Percentiles rank a stretch among this genome's conserved stretches.
Conservation (phyloP, 2,329 filamentous ascomycete genomes). For the Madurella mycetomatis region DNA sequence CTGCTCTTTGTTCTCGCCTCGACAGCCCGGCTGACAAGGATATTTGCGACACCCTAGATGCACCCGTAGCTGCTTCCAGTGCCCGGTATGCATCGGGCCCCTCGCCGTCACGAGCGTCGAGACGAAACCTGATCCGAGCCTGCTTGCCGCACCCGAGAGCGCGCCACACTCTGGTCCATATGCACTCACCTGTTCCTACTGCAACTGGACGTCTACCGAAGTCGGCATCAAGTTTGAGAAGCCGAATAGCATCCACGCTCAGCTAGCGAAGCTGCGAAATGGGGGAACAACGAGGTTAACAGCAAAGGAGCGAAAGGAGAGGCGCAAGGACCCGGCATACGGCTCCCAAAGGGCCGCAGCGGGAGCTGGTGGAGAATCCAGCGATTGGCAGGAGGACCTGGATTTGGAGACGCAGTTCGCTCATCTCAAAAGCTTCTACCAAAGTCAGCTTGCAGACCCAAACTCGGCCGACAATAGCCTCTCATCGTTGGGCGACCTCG, state of each 20-base stretch:
- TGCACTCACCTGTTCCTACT: constrained; percentile 82
- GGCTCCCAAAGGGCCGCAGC: constrained; percentile 24
- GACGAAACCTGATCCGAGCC: constrained; percentile 42
- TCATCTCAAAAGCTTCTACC: constrained; percentile 75
- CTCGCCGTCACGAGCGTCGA: constrained; percentile 71
- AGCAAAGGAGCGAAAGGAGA: constrained; percentile 47
- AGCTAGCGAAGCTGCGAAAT: constrained; percentile 68
- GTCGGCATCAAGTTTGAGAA: constrained; percentile 88
- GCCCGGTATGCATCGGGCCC: constrained; percentile 80
- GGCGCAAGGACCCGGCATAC: constrained; percentile 42
- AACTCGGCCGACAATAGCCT: constrained; percentile 48
- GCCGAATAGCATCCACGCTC: constrained; percentile 76
- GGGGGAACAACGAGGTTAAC: constrained; percentile 51
- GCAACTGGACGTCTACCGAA: constrained; percentile 87
- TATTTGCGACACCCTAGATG: constrained; percentile 52
- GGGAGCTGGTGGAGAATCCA: constrained; percentile 17
- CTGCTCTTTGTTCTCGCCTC: background rate
- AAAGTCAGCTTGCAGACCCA: constrained; percentile 65
- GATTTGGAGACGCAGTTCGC: constrained; percentile 68
- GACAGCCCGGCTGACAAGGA: background rate
- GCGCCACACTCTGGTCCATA: constrained; percentile 52
- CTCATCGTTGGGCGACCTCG: constrained; percentile 45
- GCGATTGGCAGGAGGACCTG: constrained; percentile 40
- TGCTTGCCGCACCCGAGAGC: constrained; percentile 40
- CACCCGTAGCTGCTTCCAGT: constrained; percentile 92